Evolutionary conservation across 176 grass and related monocot species (phyloP).

Genomic region (Pharus latifolius): DNA sequence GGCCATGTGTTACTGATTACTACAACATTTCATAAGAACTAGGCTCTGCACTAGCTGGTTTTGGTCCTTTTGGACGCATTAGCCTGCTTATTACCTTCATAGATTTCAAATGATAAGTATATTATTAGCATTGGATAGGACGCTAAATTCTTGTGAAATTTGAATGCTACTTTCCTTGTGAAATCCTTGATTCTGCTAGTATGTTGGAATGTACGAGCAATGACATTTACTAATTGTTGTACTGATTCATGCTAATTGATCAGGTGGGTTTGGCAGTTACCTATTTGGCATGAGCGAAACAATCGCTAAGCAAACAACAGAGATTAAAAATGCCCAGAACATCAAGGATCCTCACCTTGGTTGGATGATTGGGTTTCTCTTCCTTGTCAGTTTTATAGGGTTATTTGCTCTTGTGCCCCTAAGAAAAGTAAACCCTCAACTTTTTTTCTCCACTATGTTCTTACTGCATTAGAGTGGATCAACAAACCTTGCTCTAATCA

Average conservation of each 20-base stretch:
- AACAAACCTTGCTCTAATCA: conserved; percentile 12
- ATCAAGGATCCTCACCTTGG: conserved; percentile 70
- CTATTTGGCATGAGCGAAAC: conserved; percentile 74
- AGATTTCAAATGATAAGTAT: no score
- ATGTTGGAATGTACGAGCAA: background rate
- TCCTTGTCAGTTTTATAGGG: conserved; percentile 83
- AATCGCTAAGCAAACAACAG: conserved; percentile 54
- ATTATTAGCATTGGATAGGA: no score
- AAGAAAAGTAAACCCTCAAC: conserved; percentile 53
- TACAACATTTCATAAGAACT: no score
- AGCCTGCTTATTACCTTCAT: no score
- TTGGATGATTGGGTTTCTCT: conserved; percentile 93
- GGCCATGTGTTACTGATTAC: no score
- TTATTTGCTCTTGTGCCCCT: conserved; percentile 79
- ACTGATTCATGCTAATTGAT: conserved; percentile 17
- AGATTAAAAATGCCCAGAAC: conserved; percentile 52
- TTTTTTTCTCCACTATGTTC: conserved; percentile 2
- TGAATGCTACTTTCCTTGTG: background rate
- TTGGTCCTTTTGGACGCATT: no score
- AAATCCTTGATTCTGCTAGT: background rate
- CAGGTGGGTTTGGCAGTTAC: conserved; percentile 91
- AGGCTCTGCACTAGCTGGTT: no score
- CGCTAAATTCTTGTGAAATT: no score
- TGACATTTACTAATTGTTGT: background rate
- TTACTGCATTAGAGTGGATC: conserved; percentile 3